Conservation (phyloP, 805 yeast species). For the Blastobotrys robertii region DNA sequence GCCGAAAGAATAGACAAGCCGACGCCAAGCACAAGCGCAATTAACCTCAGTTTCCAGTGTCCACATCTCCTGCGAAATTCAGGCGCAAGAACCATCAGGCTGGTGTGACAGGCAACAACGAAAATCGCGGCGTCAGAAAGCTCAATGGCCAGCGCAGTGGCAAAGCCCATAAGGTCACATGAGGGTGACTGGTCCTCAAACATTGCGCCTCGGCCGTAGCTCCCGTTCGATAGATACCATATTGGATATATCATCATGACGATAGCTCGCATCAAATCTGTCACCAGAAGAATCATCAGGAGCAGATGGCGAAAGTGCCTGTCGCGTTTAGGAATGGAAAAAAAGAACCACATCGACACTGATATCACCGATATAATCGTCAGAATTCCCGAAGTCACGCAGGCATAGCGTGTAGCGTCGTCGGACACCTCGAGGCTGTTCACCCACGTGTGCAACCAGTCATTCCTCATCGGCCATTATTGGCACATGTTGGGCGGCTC, state of each 20-base stretch:
- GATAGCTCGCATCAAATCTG: constrained; percentile 65
- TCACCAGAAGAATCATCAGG: constrained; percentile 51
- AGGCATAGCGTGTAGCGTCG: no score
- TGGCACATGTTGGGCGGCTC: no score
- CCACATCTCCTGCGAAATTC: constrained; percentile 16
- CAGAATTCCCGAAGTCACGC: background rate
- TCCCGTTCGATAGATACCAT: constrained; percentile 29
- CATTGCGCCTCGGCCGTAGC: constrained; percentile 26
- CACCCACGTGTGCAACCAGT: no score
- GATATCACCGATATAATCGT: constrained; percentile 9
- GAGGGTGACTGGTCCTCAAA: constrained; percentile 40
- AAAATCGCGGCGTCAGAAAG: constrained; percentile 79
- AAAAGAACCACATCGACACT: constrained; percentile 11
- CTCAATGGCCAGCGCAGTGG: constrained; percentile 67
- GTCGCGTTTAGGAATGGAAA: background rate
- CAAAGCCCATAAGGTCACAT: constrained; percentile 64
- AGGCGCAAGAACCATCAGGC: constrained; percentile 51
- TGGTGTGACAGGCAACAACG: constrained; percentile 74
- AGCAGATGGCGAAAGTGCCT: constrained; percentile 34
- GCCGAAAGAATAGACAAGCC: constrained; percentile 52
- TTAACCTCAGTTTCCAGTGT: constrained; percentile 2
- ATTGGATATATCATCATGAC: constrained; percentile 58
- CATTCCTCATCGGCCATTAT: no score
- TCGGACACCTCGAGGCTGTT: no score
- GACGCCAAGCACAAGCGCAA: constrained; percentile 44